These are phyloP conservation scores for Urostyla sp. DNA, from an alignment of 73 alveolate genomes.

Conservation along the genomic window DNA sequence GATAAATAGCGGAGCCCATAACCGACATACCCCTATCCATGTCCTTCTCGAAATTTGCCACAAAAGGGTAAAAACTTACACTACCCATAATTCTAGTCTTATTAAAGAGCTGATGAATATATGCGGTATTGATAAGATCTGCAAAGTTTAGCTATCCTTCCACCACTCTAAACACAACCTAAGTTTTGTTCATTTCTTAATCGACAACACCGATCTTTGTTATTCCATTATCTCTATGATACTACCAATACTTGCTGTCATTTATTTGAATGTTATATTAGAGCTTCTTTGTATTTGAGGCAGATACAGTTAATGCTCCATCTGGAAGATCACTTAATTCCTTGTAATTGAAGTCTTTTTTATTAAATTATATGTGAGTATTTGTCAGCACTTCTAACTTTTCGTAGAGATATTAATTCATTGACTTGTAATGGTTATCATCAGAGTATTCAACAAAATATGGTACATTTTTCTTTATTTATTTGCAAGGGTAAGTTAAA, in stretches of 20 bases:
- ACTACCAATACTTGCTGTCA: slow-evolving; percentile 89
- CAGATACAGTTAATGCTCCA: slow-evolving; percentile 89
- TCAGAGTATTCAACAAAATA: slow-evolving; percentile 51
- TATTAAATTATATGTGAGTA: slow-evolving; percentile 71
- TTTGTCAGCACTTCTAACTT: slow-evolving; percentile 77
- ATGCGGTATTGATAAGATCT: slow-evolving; percentile 87
- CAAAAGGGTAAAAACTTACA: slow-evolving; percentile 92
- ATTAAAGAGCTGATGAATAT: slow-evolving; percentile 81
- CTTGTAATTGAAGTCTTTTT: slow-evolving; percentile 67
- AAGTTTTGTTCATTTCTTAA: slow-evolving; percentile 13
- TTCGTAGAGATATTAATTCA: slow-evolving; percentile 86
- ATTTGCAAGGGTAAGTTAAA: slow-evolving; percentile 53
- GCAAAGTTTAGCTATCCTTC: slow-evolving; percentile 35
- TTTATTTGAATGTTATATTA: slow-evolving; percentile 87
- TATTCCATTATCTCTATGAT: slow-evolving; percentile 96
- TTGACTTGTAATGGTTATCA: slow-evolving; percentile 48
- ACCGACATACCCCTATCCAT: slow-evolving; percentile 83
- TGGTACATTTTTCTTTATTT: slow-evolving; percentile 60
- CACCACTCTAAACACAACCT: neutral
- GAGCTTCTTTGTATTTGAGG: slow-evolving; percentile 75
- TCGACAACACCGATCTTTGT: slow-evolving; percentile 83
- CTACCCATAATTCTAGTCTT: slow-evolving; percentile 85
- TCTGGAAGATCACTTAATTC: slow-evolving; percentile 84
- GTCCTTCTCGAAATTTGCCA: slow-evolving; percentile 86
- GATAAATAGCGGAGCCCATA: slow-evolving; percentile 90